Evolutionary conservation across 2,329 filamentous ascomycete species (phyloP).

Genomic region (Allantophomopsis lycopodina): DNA sequence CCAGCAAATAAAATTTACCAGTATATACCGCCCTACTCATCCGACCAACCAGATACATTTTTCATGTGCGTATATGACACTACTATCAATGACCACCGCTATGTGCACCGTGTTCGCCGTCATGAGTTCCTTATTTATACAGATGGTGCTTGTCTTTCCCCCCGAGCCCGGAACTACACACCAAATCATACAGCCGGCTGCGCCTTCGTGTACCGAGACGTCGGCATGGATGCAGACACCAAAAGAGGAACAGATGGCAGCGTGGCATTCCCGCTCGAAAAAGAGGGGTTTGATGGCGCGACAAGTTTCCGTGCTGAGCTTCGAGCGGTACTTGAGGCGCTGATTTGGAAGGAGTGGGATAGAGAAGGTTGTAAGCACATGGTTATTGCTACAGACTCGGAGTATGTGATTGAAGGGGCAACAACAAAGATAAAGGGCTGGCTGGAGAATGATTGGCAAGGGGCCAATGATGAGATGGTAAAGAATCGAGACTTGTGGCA

Average conservation of each 20-base stretch:
- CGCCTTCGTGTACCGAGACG: slow-evolving; percentile 18
- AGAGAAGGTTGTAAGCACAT: slow-evolving; percentile 25
- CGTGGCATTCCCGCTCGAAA: slow-evolving; percentile 24
- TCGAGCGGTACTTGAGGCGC: slow-evolving; percentile 35
- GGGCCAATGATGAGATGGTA: slow-evolving; percentile 17
- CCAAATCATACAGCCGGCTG: slow-evolving; percentile 24
- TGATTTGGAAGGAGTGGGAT: slow-evolving; percentile 29
- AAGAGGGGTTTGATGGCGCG: slow-evolving; percentile 27
- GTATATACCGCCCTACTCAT: too few species aligned
- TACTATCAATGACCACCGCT: slow-evolving; percentile 3
- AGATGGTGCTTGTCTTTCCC: slow-evolving; percentile 28
- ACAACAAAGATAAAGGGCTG: slow-evolving; percentile 28
- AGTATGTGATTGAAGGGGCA: slow-evolving; percentile 31
- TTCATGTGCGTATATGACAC: too few species aligned
- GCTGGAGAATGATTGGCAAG: slow-evolving; percentile 30
- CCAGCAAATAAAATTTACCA: too few species aligned
- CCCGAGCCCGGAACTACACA: slow-evolving; percentile 19
- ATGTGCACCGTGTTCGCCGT: slow-evolving; percentile 17
- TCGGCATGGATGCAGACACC: slow-evolving; percentile 3
- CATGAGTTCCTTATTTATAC: slow-evolving; percentile 25
- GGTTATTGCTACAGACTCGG: slow-evolving; percentile 39
- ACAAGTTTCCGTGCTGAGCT: slow-evolving; percentile 41
- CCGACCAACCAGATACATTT: too few species aligned
- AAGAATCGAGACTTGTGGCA: slow-evolving; percentile 40
- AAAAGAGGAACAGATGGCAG: slow-evolving; percentile 5